Evolutionary conservation across 768 basidiomycete genomes (phyloP), one percentile per base, ranked within the genome.

Genomic region (Kwoniella dejecticola): DNA sequence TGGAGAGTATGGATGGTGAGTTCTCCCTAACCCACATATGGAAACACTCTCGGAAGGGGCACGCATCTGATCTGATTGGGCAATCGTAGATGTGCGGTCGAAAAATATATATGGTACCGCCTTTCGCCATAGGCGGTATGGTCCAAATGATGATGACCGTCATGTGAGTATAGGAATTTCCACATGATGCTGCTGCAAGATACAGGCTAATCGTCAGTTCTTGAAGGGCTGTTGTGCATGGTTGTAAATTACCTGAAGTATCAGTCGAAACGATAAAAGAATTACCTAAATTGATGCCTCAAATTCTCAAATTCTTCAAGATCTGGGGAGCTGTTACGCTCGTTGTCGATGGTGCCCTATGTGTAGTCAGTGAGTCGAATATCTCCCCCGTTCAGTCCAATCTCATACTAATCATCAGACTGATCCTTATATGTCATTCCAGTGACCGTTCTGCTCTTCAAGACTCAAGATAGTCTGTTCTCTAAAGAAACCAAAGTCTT

Each of bases 1-100:
- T 58, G 57, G 57, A 58, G 57, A 36, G 47, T 58, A 36, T 58
- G 57, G 57, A 58, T 48, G 57, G 57, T 58, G 33, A 49, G 57
- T 29, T 21, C 33, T 42, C 24, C 10, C 29, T 50, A 23, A 5
- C 13, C 48, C n/a, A n/a, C n/a, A n/a, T n/a, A n/a, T n/a, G 29
- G 10, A 46, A 46, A 24, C 17, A 10, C 19, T 10, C 23, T 19
- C 44, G 7, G 7, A 24, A 15, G 15, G 21, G 36, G 17, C 4
- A 54, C 24, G 6, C 17, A 15, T 19, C 19, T 23, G 11, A 40
- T 29, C 12, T 19, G 19, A 26, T 23, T 44, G 6, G 15, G 15
- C 26, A 13, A 23, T 42, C 5, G 6, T 45, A 58, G 57, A 58
- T 58, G 57, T 47, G 30, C 29, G 57, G 47, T 4, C 48, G 57